Percentiles rank a stretch among this genome's conserved stretches.
Conservation (phyloP, 2,329 filamentous ascomycete genomes). For the Cytospora leucostoma region DNA sequence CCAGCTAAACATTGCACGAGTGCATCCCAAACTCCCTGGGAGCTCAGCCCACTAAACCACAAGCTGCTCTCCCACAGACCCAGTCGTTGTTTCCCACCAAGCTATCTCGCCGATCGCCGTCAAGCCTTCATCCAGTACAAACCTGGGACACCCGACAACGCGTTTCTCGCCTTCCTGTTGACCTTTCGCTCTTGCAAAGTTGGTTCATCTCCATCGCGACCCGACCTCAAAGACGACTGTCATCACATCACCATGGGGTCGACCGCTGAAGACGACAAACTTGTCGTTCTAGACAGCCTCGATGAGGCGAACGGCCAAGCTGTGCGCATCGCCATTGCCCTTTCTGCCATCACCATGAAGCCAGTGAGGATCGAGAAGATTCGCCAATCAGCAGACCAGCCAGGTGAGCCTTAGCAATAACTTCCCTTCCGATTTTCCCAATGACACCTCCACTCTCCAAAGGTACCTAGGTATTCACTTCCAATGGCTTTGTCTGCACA, state of each 20-base stretch:
- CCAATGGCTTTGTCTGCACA: too few species aligned
- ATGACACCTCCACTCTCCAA: too few species aligned
- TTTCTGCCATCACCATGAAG: slow-evolving; percentile 57
- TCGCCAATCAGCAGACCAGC: slow-evolving; percentile 46
- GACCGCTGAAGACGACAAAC: slow-evolving; percentile 1
- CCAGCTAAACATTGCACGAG: not conserved
- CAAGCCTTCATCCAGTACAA: not conserved
- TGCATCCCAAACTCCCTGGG: not conserved
- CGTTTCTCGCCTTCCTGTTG: not conserved
- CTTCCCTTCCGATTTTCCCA: not conserved
- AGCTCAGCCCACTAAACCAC: not conserved
- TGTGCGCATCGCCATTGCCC: slow-evolving; percentile 55
- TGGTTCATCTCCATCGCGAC: not conserved
- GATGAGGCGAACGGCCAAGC: slow-evolving; percentile 65
- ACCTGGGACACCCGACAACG: not conserved
- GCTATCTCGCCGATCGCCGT: not conserved
- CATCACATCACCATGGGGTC: slow-evolving; percentile 15
- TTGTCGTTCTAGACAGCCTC: slow-evolving; percentile 54
- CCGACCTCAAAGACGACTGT: not conserved
- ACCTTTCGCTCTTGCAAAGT: too few species aligned
- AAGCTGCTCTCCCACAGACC: not conserved
- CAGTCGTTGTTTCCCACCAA: not conserved
- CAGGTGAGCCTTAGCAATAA: slow-evolving; percentile 19
- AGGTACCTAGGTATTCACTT: too few species aligned
- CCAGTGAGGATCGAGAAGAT: slow-evolving; percentile 57